Percentiles rank a stretch among this genome's conserved stretches.
These are phyloP conservation scores for Tetraselmis striata DNA, from an alignment of 139 green algal species.

Conservation along the genomic window DNA sequence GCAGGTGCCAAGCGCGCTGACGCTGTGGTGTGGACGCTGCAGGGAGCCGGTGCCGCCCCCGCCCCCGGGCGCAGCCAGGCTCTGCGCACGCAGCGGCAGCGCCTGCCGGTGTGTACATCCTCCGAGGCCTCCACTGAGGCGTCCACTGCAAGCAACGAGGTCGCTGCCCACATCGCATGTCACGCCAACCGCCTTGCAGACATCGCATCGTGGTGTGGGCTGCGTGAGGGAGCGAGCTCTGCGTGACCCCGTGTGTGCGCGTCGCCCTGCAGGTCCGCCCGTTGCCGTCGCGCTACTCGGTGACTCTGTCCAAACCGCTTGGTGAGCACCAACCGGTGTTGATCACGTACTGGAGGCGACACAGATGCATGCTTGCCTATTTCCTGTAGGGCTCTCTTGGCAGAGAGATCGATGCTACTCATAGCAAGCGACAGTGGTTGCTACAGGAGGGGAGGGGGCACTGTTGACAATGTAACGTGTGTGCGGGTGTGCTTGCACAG, in stretches of 20 bases:
- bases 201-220: not conserved
- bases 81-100: too few relatives aligned
- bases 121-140: not conserved
- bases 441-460: not conserved
- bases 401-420: not conserved
- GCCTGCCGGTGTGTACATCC: too few relatives aligned
- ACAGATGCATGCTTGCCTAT: not conserved
- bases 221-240: not conserved
- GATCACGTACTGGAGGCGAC: not conserved
- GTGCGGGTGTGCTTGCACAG: not conserved
- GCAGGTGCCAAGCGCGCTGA: too few relatives aligned
- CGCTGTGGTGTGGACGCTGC: too few relatives aligned
- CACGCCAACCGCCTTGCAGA: not conserved
- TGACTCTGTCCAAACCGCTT: not conserved
- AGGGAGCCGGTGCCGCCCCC: too few relatives aligned
- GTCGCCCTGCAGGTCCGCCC: too few relatives aligned
- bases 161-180: not conserved
- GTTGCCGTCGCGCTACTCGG: not conserved
- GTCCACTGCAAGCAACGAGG: not conserved
- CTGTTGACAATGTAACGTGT: not conserved
- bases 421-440: too few relatives aligned
- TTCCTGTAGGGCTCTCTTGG: not conserved
- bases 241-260: too few relatives aligned
- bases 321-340: too few relatives aligned
- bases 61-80: too few relatives aligned